Conservation (phyloP, 208 protist species). For the Phytomonas francai region DNA sequence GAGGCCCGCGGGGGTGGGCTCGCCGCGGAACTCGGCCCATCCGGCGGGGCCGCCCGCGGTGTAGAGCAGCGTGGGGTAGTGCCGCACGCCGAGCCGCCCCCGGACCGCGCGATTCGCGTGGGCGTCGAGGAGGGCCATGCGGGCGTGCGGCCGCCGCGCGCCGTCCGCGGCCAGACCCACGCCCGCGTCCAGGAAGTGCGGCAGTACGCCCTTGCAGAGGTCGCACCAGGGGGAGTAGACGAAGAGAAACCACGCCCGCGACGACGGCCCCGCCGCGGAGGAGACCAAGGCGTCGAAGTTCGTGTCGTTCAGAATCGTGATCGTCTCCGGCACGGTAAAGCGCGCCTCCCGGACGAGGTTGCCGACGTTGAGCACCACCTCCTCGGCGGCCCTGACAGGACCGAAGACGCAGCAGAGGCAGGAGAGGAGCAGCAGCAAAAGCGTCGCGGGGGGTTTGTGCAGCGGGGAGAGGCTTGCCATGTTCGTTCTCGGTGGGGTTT, state of each 20-base stretch:
- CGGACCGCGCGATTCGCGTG: slow-evolving; percentile 30
- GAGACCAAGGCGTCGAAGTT: slow-evolving; percentile 74
- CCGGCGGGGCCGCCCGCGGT: slow-evolving; percentile 48
- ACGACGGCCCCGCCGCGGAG: slow-evolving; percentile 6
- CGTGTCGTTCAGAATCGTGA: slow-evolving; percentile 24
- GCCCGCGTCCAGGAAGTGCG: slow-evolving; percentile 66
- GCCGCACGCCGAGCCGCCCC: slow-evolving; percentile 41
- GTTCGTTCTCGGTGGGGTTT: neutral
- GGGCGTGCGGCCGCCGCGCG: slow-evolving; percentile 19
- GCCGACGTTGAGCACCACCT: slow-evolving; percentile 12
- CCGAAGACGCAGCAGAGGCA: slow-evolving; percentile 7
- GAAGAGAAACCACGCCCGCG: slow-evolving; percentile 63
- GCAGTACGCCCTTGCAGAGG: slow-evolving; percentile 68
- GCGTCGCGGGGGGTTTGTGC: neutral
- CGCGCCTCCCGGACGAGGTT: neutral
- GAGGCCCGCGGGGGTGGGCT: slow-evolving; percentile 40
- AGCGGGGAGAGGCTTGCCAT: neutral
- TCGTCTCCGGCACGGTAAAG: slow-evolving; percentile 28
- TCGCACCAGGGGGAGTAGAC: slow-evolving; percentile 80
- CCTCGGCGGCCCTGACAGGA: slow-evolving; percentile 11
- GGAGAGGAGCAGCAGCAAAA: slow-evolving; percentile 1
- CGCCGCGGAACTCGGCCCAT: slow-evolving; percentile 52
- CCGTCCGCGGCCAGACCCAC: slow-evolving; percentile 18
- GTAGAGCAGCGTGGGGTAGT: slow-evolving; percentile 74
- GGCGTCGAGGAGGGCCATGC: slow-evolving; percentile 56